Conservation (phyloP, 345 rosid species). For the Camelina hispida region DNA sequence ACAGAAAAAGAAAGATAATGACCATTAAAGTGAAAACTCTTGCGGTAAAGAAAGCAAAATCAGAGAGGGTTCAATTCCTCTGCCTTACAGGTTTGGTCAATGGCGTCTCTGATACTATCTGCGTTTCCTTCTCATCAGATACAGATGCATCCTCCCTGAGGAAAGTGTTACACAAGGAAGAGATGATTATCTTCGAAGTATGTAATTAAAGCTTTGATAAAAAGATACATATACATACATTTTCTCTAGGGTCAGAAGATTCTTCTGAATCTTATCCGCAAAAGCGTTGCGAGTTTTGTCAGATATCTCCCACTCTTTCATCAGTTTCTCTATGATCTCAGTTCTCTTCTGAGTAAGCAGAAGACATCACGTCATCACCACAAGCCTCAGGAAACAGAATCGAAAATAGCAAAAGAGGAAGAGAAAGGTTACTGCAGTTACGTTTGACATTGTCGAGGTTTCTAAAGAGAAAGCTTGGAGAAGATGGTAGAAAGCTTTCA, state of each 20-base stretch:
- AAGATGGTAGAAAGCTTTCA: slow-evolving; percentile 29
- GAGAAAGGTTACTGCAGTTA: slow-evolving; percentile 13
- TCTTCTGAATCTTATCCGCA: background rate
- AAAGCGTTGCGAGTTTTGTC: background rate
- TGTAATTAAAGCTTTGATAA: slow-evolving; percentile 1
- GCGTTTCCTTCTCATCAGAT: background rate
- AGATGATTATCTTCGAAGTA: background rate
- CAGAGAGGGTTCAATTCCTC: background rate
- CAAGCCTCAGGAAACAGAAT: slow-evolving; percentile 9
- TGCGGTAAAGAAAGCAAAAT: background rate
- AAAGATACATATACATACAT: slow-evolving; percentile 3
- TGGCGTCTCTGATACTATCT: background rate
- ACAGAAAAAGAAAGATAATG: background rate
- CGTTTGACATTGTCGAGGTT: background rate
- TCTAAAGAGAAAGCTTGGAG: slow-evolving; percentile 17
- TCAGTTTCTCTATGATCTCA: slow-evolving; percentile 17
- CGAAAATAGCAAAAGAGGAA: background rate
- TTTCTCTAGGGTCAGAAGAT: background rate
- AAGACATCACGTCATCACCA: background rate
- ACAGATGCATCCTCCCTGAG: slow-evolving; percentile 7
- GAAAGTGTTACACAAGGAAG: background rate
- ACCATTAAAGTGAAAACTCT: background rate
- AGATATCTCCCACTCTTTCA: slow-evolving; percentile 15
- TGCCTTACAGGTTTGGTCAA: slow-evolving; percentile 11
- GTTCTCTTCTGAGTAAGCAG: slow-evolving; percentile 15